Percentiles rank a stretch among this genome's conserved stretches.
These are phyloP conservation scores for Sporothrix euskadiensis DNA, from an alignment of 2,329 filamentous ascomycete genomes.

Conservation along the genomic window DNA sequence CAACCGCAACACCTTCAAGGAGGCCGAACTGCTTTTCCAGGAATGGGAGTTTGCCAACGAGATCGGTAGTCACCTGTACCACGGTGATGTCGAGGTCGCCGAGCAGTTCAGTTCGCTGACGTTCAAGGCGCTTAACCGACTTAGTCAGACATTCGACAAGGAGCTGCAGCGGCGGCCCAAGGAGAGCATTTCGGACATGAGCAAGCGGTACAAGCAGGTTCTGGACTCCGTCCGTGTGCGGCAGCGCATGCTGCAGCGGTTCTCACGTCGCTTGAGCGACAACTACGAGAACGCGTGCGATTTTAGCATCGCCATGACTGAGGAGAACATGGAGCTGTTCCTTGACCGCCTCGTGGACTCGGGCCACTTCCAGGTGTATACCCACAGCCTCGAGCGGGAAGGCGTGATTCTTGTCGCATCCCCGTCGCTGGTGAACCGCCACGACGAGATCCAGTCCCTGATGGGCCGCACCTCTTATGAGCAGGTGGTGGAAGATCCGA, in stretches of 20 bases:
- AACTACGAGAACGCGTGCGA: slow-evolving; percentile 97
- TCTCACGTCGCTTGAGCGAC: slow-evolving; percentile 85
- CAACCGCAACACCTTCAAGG: slow-evolving; percentile 99
- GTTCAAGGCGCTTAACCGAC: slow-evolving; percentile 83
- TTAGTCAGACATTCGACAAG: slow-evolving; percentile 88
- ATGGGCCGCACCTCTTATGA: slow-evolving; percentile 67
- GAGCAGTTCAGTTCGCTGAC: slow-evolving; percentile 96
- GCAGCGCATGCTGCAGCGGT: slow-evolving; percentile 94
- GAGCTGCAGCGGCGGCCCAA: slow-evolving; percentile 83
- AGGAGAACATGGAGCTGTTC: slow-evolving; percentile 67
- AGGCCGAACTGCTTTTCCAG: slow-evolving; percentile 93
- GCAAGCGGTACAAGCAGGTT: slow-evolving; percentile 93
- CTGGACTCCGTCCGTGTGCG: slow-evolving; percentile 94
- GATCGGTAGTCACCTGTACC: slow-evolving; percentile 85
- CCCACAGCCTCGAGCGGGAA: slow-evolving; percentile 64
- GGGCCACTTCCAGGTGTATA: slow-evolving; percentile 85
- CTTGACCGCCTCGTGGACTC: slow-evolving; percentile 78
- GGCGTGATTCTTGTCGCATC: slow-evolving; percentile 84
- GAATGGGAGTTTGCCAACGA: slow-evolving; percentile 98
- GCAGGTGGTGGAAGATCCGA: slow-evolving; percentile 65
- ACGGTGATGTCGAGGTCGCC: slow-evolving; percentile 92
- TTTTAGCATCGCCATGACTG: slow-evolving; percentile 75
- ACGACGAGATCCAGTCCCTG: slow-evolving; percentile 81
- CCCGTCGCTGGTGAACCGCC: slow-evolving; percentile 70
- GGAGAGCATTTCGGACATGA: slow-evolving; percentile 84